phyloP scores from a whole-genome alignment of 176 grass and related monocot genomes.

The Ensete glaucum region DNA sequence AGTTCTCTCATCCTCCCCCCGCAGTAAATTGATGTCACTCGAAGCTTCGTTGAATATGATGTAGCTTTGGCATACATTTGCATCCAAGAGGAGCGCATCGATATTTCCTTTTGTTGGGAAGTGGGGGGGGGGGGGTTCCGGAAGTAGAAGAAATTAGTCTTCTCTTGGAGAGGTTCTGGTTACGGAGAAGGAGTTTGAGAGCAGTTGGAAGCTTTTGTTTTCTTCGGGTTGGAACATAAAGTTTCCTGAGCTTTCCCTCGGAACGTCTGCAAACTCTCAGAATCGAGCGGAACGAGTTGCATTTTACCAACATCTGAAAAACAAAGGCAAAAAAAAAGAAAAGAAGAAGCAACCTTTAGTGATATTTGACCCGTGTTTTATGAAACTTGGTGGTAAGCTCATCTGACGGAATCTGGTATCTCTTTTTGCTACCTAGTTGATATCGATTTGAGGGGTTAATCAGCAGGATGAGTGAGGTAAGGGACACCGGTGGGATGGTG shows the following conservation, averaged over 20 bases:
- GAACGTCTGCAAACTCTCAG: not conserved
- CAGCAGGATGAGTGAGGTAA: slow-evolving; percentile 3
- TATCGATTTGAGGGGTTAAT: not conserved
- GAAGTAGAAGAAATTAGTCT: slow-evolving; percentile 25
- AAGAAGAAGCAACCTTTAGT: not conserved
- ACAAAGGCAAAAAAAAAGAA: no score
- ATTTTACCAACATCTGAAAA: not conserved
- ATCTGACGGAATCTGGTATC: not conserved
- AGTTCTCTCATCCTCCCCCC: slow-evolving; percentile 10
- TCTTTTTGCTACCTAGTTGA: not conserved
- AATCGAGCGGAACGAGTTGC: not conserved
- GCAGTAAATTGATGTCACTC: slow-evolving; percentile 15
- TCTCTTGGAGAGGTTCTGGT: slow-evolving; percentile 4
- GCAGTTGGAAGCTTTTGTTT: no score
- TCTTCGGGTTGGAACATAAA: no score
- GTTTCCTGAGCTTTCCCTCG: not conserved
- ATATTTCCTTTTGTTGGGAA: no score
- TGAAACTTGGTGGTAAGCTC: not conserved
- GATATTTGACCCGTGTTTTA: not conserved
- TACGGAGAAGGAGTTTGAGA: not conserved
- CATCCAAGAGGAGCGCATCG: slow-evolving; percentile 37
- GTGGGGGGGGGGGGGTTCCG: no score
- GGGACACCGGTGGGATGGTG: not conserved
- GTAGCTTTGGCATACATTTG: slow-evolving; percentile 22
- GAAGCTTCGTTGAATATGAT: not conserved